Evolutionary conservation across 2,329 filamentous ascomycete species (phyloP).

Genomic region (Sarocladiaceae sp.): DNA sequence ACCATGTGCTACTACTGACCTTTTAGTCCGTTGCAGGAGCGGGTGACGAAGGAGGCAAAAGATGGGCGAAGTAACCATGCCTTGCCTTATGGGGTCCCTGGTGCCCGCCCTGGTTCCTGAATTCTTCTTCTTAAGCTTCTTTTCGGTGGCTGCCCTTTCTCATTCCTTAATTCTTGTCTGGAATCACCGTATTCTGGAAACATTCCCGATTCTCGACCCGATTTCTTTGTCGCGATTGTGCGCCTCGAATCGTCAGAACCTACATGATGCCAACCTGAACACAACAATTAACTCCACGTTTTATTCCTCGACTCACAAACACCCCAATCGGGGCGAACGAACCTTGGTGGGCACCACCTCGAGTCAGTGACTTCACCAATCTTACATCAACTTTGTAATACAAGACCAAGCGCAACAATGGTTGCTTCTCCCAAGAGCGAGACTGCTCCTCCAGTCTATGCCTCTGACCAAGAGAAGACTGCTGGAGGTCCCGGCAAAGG

Average conservation of each 20-base stretch:
- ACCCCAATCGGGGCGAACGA: neutral
- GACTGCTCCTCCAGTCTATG: conserved; percentile 4
- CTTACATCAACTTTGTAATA: neutral
- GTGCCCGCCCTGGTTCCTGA: neutral
- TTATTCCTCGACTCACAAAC: too few species aligned
- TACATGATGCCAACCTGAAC: neutral
- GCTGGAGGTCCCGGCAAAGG: neutral
- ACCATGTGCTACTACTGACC: neutral
- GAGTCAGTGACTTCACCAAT: neutral
- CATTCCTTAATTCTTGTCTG: neutral
- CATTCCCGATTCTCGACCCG: neutral
- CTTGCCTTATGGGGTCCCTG: neutral
- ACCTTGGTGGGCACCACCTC: neutral
- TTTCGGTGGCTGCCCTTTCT: neutral
- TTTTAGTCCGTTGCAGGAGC: neutral
- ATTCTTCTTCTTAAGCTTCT: neutral
- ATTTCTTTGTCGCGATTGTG: neutral
- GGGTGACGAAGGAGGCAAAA: neutral
- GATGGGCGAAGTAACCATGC: neutral
- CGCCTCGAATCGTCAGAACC: neutral
- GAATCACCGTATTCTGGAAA: too few species aligned
- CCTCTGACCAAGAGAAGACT: conserved; percentile 13
- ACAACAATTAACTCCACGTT: neutral
- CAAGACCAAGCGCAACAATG: neutral
- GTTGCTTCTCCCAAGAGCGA: neutral